Conservation (phyloP, 1,139 yeast species). For the Yamadazyma friedrichii region DNA sequence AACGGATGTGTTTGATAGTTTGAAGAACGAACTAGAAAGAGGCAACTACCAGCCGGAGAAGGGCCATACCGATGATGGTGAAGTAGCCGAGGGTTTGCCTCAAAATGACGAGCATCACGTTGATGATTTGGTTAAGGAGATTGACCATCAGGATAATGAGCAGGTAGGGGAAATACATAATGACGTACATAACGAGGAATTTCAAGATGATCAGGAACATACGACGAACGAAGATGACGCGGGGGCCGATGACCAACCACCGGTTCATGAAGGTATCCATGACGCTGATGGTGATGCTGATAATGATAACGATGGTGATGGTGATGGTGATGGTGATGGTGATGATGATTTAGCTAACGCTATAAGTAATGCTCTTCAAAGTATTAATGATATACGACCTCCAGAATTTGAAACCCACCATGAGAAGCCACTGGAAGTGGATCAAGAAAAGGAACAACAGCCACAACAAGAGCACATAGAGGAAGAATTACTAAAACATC, state of each 20-base stretch:
- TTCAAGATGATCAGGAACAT: constrained; percentile 1
- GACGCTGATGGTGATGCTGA: constrained; percentile 17
- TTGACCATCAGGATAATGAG: background rate
- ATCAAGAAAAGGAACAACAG: background rate
- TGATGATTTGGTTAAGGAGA: too few relatives aligned
- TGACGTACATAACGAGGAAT: background rate
- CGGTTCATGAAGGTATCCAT: constrained; percentile 4
- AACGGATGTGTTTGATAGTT: constrained; percentile 26
- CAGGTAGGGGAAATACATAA: background rate
- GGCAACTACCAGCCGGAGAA: background rate
- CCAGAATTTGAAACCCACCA: constrained; percentile 1
- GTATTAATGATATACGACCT: constrained; percentile 15
- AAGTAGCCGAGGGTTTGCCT: background rate
- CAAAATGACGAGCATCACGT: too few relatives aligned
- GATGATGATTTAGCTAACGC: constrained; percentile 20
- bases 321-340: constrained; percentile 12
- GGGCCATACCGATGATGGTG: background rate
- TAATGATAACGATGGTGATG: constrained; percentile 11
- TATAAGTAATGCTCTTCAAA: constrained; percentile 16
- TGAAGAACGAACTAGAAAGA: constrained; percentile 3
- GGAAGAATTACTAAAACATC: background rate
- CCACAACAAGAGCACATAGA: constrained; percentile 7
- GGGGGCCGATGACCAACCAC: constrained; percentile 1
- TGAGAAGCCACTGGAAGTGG: background rate
- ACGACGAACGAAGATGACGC: constrained; percentile 4